Evolutionary conservation across 139 green algal species (phyloP), one percentile per base, ranked within the genome.

Genomic region (Tetratostichococcus sp.): DNA sequence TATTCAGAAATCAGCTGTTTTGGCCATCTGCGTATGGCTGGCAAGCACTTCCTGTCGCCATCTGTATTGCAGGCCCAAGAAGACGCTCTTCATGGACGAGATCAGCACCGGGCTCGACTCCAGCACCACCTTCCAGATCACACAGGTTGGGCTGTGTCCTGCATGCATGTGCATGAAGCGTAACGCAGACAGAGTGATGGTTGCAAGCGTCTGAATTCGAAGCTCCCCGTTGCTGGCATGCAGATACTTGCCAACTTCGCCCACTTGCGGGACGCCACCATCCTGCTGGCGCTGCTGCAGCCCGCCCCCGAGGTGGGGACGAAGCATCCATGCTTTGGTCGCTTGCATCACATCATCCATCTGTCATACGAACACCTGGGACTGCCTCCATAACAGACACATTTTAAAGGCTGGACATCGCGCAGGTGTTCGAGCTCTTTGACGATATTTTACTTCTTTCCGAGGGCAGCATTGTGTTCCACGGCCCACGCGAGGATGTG

Each of bases 401-500:
- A 23, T 26, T 62, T 23, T 26, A 5, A 62, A 62, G 11, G 4
- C 19, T 23, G 50, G 2, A n/a, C 50, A 50, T 14, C 39, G 8
- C 70, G 2, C 70, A 81, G 42, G 75, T 81, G n/a, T 91, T 81
- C 72, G 67, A 80, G 26, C 81, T 91, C 26, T 91, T 90, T 72
- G 84, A 93, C 67, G 86, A 93, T 35, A 72, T 93, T 59, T 69
- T 91, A 35, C 77, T 93, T 31, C 69, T 91, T 50, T 62, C 71
- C 0, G 84, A 88, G 30, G 88, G 87, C 0, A 79, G 71, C 65
- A 58, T 91, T 39, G 76, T 88, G 57, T 90, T 79, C 74, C 78
- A 88, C 32, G 86, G 86, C 16, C 86, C 86, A 2, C 65, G 71
- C 0, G 73, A 86, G 58, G 43, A 80, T 0, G 75, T 94, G 30